Conservation (phyloP, 345 rosid genomes). For the Salix dunnii region DNA sequence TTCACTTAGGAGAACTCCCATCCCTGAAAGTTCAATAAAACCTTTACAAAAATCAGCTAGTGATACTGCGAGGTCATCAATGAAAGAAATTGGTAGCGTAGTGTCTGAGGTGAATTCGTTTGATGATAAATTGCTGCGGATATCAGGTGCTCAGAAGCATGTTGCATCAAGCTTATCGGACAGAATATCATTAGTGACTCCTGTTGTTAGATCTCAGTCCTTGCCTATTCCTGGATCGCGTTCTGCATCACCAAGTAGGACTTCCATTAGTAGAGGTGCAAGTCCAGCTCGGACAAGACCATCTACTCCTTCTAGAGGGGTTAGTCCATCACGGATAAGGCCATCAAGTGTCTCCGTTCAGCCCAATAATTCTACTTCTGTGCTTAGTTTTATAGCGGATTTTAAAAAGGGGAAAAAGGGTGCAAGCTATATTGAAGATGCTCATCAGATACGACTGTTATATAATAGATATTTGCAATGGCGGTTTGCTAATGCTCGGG, state of each 20-base stretch:
- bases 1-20: slow-evolving; percentile 49
- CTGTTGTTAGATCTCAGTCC: slow-evolving; percentile 55
- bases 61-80: slow-evolving; percentile 44
- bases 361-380: slow-evolving; percentile 60
- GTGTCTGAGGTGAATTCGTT: slow-evolving; percentile 42
- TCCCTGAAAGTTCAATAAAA: slow-evolving; percentile 35
- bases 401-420: slow-evolving; percentile 72
- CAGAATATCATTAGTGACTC: slow-evolving; percentile 37
- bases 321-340: slow-evolving; percentile 79
- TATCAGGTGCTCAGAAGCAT: slow-evolving; percentile 42
- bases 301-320: slow-evolving; percentile 67
- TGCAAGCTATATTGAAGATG: slow-evolving; percentile 72
- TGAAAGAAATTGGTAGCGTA: slow-evolving; percentile 39
- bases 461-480: slow-evolving; percentile 85
- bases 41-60: slow-evolving; percentile 57
- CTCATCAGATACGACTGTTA: slow-evolving; percentile 78
- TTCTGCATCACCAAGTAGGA: slow-evolving; percentile 71
- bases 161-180: slow-evolving; percentile 46
- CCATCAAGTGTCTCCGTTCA: slow-evolving; percentile 48
- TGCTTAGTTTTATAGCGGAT: slow-evolving; percentile 84
- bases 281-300: slow-evolving; percentile 64
- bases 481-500: slow-evolving; percentile 78
- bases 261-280: slow-evolving; percentile 43
- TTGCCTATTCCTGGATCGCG: slow-evolving; percentile 43
- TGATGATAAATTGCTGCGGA: slow-evolving; percentile 39